A percentile compares a stretch with the other conserved stretches of the same genome.
These are phyloP conservation scores for Cryptosporidium tyzzeri DNA, from an alignment of 169 alveolate genomes.

Conservation along the genomic window DNA sequence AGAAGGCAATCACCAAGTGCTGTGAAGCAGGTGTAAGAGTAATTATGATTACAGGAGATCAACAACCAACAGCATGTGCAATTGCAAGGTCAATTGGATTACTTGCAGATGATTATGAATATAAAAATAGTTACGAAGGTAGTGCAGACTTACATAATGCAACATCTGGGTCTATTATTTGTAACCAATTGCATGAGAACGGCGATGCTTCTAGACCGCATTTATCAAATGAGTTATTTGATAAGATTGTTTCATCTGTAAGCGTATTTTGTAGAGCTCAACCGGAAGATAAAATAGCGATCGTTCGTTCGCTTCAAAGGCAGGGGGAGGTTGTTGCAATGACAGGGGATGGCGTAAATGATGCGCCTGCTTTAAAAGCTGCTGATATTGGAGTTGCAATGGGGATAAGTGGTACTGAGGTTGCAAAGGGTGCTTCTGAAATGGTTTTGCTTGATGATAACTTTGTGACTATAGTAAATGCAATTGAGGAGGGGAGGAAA, in stretches of 20 bases:
- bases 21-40: constrained; percentile 97
- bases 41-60: constrained; percentile 99
- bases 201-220: constrained; percentile 82
- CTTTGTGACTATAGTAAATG: constrained; percentile 90
- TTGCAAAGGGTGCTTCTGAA: constrained; percentile 88
- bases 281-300: constrained; percentile 92
- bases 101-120: constrained; percentile 73
- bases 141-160: constrained; percentile 11
- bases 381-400: constrained; percentile 95
- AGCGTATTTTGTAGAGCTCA: constrained; percentile 91
- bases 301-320: constrained; percentile 89
- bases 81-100: constrained; percentile 92
- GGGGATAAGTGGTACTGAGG: constrained; percentile 94
- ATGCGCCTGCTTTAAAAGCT: constrained; percentile 92
- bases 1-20: constrained; percentile 95
- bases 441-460: constrained; percentile 88
- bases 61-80: constrained; percentile 96
- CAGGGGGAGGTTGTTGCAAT: constrained; percentile 92
- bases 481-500: constrained; percentile 91
- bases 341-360: constrained; percentile 94
- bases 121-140: background rate
- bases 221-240: constrained; percentile 84
- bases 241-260: constrained; percentile 82
- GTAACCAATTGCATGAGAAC: constrained; percentile 84
- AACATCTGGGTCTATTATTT: constrained; percentile 76